phyloP scores from a whole-genome alignment of 768 basidiomycete species.

The Neoboletus magnificus region DNA sequence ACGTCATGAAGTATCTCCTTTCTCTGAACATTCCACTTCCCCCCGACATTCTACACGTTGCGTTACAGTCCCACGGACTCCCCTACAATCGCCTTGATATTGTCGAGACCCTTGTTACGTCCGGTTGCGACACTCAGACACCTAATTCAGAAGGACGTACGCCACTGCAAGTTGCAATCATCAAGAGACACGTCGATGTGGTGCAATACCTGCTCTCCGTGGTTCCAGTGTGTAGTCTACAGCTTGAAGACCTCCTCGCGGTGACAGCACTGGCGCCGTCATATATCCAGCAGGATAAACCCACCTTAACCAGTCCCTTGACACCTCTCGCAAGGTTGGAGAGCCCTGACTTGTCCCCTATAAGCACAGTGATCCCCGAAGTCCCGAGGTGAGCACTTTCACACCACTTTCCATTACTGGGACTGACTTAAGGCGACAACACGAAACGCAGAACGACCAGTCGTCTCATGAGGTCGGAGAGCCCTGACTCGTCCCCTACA shows the following conservation, averaged over 20 bases:
- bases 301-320: too few relatives aligned
- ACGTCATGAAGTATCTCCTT: not conserved
- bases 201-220: conserved; percentile 1
- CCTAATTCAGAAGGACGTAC: not conserved
- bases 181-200: not conserved
- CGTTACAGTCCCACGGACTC: not conserved
- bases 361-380: too few relatives aligned
- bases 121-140: not conserved
- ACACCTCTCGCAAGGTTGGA: not conserved
- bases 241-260: not conserved
- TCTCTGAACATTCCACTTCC: not conserved
- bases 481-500: too few relatives aligned
- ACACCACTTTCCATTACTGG: not conserved
- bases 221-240: not conserved
- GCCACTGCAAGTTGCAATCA: not conserved
- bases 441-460: too few relatives aligned
- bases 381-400: not conserved
- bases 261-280: not conserved
- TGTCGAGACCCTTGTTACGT: not conserved
- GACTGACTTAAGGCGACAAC: too few relatives aligned
- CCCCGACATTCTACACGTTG: not conserved
- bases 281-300: not conserved
- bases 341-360: not conserved
- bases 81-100: not conserved
- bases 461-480: too few relatives aligned